Evolutionary conservation across 768 basidiomycete genomes (phyloP).

Genomic region (Tricholomella constricta): DNA sequence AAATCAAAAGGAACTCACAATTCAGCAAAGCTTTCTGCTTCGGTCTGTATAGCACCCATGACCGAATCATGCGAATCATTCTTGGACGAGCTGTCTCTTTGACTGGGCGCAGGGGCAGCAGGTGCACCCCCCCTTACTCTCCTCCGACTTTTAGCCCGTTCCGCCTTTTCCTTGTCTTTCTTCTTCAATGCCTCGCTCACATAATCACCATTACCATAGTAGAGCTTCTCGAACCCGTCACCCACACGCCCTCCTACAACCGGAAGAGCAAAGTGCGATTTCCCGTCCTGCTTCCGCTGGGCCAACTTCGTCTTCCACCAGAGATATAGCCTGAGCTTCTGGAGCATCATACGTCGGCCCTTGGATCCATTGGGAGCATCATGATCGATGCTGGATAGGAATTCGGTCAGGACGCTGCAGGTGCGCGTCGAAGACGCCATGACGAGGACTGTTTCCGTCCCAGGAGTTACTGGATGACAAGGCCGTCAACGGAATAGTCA

Average conservation of each 20-base stretch:
- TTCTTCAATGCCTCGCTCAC: slow-evolving; percentile 76
- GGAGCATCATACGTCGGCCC: slow-evolving; percentile 79
- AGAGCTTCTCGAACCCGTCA: slow-evolving; percentile 25
- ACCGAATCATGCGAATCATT: slow-evolving; percentile 23
- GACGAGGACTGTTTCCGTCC: slow-evolving; percentile 77
- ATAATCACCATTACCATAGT: slow-evolving; percentile 34
- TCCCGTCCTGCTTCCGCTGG: slow-evolving; percentile 38
- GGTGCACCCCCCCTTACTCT: slow-evolving; percentile 77
- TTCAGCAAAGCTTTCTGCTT: slow-evolving; percentile 55
- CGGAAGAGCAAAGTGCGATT: slow-evolving; percentile 27
- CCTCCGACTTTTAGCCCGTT: slow-evolving; percentile 63
- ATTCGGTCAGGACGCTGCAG: slow-evolving; percentile 75
- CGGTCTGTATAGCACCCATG: slow-evolving; percentile 40
- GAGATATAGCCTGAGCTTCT: slow-evolving; percentile 70
- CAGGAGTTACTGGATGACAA: slow-evolving; percentile 37
- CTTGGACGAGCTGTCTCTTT: slow-evolving; percentile 8
- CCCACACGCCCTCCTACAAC: slow-evolving; percentile 20
- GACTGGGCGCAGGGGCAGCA: slow-evolving; percentile 21
- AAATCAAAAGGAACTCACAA: slow-evolving; percentile 50
- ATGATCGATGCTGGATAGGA: slow-evolving; percentile 66
- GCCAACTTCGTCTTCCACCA: slow-evolving; percentile 74
- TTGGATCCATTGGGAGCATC: slow-evolving; percentile 58
- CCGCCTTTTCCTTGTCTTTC: slow-evolving; percentile 69
- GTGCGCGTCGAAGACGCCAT: slow-evolving; percentile 86
- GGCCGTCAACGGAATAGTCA: not conserved